phyloP scores from a whole-genome alignment of 2,329 filamentous ascomycete genomes.

The Stenocarpella maydis region DNA sequence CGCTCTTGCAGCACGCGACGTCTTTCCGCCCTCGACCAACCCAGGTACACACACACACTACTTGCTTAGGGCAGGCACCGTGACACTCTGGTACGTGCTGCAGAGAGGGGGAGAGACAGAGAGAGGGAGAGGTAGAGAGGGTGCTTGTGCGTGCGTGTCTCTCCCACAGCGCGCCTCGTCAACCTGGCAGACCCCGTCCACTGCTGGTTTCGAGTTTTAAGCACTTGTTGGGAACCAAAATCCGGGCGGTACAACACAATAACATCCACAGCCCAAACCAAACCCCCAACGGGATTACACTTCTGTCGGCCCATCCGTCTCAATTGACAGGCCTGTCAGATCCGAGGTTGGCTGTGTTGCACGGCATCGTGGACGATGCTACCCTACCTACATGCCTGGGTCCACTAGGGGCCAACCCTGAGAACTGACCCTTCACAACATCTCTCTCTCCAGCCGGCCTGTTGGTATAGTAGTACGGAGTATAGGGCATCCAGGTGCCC shows the following conservation, averaged over 20 bases:
- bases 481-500: too few species aligned
- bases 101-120: not conserved
- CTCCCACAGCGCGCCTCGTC: not conserved
- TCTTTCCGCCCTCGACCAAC: not conserved
- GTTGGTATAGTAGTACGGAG: too few species aligned
- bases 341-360: not conserved
- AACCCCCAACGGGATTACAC: not conserved
- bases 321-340: not conserved
- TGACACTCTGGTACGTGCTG: not conserved
- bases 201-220: slow-evolving; percentile 8
- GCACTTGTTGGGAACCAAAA: not conserved
- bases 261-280: not conserved
- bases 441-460: not conserved
- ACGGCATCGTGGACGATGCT: slow-evolving; percentile 1
- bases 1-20: not conserved
- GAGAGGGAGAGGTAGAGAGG: too few species aligned
- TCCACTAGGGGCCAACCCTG: too few species aligned
- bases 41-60: not conserved
- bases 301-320: slow-evolving; percentile 7
- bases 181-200: slow-evolving; percentile 8
- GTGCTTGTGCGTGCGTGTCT: not conserved
- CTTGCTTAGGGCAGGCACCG: not conserved
- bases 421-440: not conserved
- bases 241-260: not conserved
- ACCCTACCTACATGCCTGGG: not conserved